Percentiles rank a stretch among this genome's conserved stretches.
Evolutionary conservation across 441 rosid species (phyloP).

Genomic region (Croton laevigatus): DNA sequence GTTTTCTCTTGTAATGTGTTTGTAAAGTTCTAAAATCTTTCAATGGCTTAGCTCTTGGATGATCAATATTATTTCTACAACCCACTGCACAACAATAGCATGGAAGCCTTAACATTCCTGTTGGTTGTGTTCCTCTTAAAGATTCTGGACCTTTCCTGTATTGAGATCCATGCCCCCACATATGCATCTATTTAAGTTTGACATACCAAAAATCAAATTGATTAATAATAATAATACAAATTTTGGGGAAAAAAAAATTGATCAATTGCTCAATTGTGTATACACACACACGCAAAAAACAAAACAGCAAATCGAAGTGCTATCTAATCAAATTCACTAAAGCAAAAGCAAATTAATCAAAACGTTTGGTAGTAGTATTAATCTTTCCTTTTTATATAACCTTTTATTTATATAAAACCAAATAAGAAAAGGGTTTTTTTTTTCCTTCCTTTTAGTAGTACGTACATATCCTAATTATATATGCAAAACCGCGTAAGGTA

Average conservation of each 20-base stretch:
- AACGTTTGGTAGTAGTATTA: background rate
- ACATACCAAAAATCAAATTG: too few relatives aligned
- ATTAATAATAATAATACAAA: background rate
- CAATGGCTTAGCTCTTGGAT: conserved; percentile 80
- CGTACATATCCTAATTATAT: conserved; percentile 10
- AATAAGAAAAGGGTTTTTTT: background rate
- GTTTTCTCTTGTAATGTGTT: conserved; percentile 89
- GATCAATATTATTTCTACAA: conserved; percentile 86
- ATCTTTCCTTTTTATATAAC: background rate
- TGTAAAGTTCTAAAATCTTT: conserved; percentile 91
- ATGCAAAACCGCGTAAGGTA: background rate
- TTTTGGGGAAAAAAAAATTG: background rate
- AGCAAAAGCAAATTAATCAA: conserved; percentile 2
- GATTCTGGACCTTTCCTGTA: conserved; percentile 93
- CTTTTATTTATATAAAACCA: background rate
- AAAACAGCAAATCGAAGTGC: background rate
- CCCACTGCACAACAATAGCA: conserved; percentile 85
- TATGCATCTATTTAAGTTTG: conserved; percentile 58
- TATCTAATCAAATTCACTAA: conserved; percentile 3
- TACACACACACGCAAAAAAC: background rate
- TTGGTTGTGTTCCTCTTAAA: conserved; percentile 82
- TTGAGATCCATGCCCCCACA: conserved; percentile 98
- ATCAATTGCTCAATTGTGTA: too few relatives aligned
- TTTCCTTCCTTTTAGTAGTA: background rate
- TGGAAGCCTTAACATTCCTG: conserved; percentile 90